phyloP scores from a whole-genome alignment of 345 rosid genomes.

The Citropsis articulata region DNA sequence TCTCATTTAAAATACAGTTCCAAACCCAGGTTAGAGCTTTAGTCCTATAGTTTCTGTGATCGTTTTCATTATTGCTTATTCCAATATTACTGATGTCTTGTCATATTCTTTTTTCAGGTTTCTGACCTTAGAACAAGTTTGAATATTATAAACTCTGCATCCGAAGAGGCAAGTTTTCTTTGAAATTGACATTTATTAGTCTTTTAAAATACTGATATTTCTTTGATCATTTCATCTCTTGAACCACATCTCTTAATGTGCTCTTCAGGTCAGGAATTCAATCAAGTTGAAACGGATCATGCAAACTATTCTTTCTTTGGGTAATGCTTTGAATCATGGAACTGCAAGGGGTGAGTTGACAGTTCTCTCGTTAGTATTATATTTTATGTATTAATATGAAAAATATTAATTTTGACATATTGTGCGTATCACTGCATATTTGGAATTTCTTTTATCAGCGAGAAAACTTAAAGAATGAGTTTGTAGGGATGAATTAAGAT shows the following conservation, averaged over 20 bases:
- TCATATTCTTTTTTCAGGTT: conserved; percentile 45
- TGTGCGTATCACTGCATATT: neutral
- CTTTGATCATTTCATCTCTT: conserved; percentile 9
- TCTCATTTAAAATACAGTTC: conserved; percentile 72
- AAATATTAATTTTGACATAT: neutral
- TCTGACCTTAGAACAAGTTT: conserved; percentile 67
- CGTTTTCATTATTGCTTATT: conserved; percentile 13
- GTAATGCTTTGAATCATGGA: conserved; percentile 88
- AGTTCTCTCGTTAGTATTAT: neutral
- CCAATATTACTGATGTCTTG: conserved; percentile 3
- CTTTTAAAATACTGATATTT: conserved; percentile 14
- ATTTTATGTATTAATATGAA: neutral
- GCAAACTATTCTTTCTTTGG: conserved; percentile 86
- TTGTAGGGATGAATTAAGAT: neutral
- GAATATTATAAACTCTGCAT: conserved; percentile 55
- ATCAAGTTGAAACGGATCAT: conserved; percentile 71
- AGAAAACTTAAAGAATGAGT: neutral
- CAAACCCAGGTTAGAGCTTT: conserved; percentile 55
- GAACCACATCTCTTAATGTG: conserved; percentile 12
- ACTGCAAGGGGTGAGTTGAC: conserved; percentile 79
- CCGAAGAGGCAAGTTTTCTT: conserved; percentile 62
- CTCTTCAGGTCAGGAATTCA: conserved; percentile 62
- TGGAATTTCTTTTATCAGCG: neutral
- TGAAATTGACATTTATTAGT: conserved; percentile 8
- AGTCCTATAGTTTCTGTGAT: conserved; percentile 12